Conservation (phyloP, 345 rosid genomes). For the Salix caprea region DNA sequence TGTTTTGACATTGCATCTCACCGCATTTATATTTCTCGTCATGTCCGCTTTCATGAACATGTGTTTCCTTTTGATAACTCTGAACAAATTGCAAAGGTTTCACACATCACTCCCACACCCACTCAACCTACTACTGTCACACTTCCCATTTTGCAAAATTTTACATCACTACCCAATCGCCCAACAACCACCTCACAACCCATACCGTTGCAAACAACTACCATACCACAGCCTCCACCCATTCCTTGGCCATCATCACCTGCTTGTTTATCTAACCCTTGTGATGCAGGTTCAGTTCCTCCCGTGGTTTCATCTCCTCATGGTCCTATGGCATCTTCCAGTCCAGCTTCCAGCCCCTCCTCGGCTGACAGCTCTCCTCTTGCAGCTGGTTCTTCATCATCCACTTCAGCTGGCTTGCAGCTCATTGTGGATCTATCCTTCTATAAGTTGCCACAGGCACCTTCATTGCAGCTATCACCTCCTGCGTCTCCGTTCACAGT, state of each 20-base stretch:
- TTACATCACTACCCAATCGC: background rate
- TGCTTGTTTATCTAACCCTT: background rate
- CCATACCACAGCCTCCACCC: background rate
- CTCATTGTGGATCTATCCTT: background rate
- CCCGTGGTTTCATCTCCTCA: too few relatives aligned
- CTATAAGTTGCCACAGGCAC: accelerated
- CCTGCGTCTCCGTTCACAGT: accelerated
- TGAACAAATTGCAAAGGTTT: background rate
- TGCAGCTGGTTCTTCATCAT: too few relatives aligned
- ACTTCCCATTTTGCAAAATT: background rate
- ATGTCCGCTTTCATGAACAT: too few relatives aligned
- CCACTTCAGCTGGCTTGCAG: background rate
- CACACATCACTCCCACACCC: too few relatives aligned
- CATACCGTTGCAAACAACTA: accelerated
- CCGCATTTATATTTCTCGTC: too few relatives aligned
- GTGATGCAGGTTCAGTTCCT: background rate
- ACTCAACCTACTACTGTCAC: background rate
- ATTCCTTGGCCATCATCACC: accelerated
- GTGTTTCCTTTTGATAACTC: too few relatives aligned
- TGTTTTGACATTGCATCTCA: background rate
- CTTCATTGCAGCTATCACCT: background rate
- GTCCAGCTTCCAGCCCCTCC: too few relatives aligned
- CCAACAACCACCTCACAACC: accelerated
- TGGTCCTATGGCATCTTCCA: too few relatives aligned
- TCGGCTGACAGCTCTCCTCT: accelerated